Base-by-base conservation (phyloP, 805 yeast species). In the Wickerhamomyces chambardii region DNA sequence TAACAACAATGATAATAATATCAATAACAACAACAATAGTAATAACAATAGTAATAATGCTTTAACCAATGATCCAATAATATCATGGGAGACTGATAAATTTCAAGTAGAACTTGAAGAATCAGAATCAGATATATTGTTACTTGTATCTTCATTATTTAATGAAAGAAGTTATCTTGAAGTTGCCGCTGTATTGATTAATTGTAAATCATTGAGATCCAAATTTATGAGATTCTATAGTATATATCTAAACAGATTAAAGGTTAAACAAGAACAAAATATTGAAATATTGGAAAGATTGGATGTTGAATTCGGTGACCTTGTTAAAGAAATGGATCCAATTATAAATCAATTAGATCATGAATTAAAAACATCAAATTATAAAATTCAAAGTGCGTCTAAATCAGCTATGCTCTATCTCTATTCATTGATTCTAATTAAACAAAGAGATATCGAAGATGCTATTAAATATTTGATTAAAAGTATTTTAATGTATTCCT, bases 151-250 rank as follows among this genome's bases (percentile, higher is more conserved):
- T 36, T 55, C 83, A 1, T 78, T 50, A 85, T 90, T 63, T 81
- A 76, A 48, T 76, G 85, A 49, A 78, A 82, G 47, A 97, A 92
- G 56, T 90, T 79, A 51, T 90, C 80, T 38, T 60, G 97, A 19
- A 83, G 89, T 37, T 24, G 27, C 75, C 82, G 5, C 63, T 66
- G 45, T 67, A 66, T 59, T 92, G 38, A 65, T 64, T 36, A 64
- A 66, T 14, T 73, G 79, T 34, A 52, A 46, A 16, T 64, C 76
- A 34, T 63, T 77, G 1, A 65, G 68, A 34, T 73, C 78, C 4
- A 32, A 58, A 24, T 92, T 89, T 49, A 55, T 87, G 26, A 61
- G 75, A 32, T 59, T 84, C 10, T 90, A 89, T 52, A 64, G 95
- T 11, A 62, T 69, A 46, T 80, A 73, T 50, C 60, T 90, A 16